phyloP scores from a whole-genome alignment of 441 rosid genomes.

The Aleurites moluccanus region DNA sequence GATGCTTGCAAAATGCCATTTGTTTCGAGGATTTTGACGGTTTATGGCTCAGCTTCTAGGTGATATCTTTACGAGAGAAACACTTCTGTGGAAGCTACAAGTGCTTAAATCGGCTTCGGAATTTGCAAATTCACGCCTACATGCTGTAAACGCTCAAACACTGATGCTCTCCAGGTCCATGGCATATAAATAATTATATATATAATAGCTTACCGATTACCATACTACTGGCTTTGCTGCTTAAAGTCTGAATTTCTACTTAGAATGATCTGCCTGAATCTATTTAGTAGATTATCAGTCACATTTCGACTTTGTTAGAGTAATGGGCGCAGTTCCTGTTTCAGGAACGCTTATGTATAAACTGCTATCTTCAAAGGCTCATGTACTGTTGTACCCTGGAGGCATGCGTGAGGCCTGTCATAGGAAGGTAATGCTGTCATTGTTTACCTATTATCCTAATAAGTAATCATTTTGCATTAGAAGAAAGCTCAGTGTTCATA shows the following conservation, averaged over 20 bases:
- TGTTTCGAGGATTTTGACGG: conserved; percentile 13
- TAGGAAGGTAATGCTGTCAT: conserved; percentile 54
- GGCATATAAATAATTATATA: background rate
- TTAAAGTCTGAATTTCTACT: conserved; percentile 7
- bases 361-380: conserved; percentile 72
- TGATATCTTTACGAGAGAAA: conserved; percentile 47
- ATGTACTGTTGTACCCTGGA: conserved; percentile 81
- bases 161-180: conserved; percentile 53
- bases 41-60: conserved; percentile 44
- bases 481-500: background rate
- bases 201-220: background rate
- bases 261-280: no score
- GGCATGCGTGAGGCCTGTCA: conserved; percentile 90
- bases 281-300: no score
- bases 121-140: conserved; percentile 50
- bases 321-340: conserved; percentile 87
- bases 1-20: background rate
- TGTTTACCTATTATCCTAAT: background rate
- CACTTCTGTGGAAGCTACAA: conserved; percentile 60
- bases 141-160: conserved; percentile 53
- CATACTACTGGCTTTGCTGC: no score
- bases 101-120: conserved; percentile 54
- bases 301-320: conserved; percentile 46
- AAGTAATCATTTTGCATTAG: background rate
- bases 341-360: conserved; percentile 60